phyloP scores from a whole-genome alignment of 2,329 filamentous ascomycete species.

The Pleomassaria siparia region DNA sequence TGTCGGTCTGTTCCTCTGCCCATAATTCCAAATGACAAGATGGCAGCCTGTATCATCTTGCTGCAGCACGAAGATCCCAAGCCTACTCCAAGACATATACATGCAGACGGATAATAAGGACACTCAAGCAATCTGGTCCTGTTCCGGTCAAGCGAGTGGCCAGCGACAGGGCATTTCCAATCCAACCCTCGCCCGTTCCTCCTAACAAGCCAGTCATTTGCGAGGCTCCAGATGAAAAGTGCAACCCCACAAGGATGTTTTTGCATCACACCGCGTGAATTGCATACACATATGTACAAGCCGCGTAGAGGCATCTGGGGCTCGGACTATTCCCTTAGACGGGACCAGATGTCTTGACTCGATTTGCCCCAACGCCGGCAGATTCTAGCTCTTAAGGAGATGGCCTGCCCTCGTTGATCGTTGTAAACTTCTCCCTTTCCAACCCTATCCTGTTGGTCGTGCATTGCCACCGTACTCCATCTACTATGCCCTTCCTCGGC shows the following conservation, averaged over 20 bases:
- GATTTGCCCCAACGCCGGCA: constrained; percentile 3
- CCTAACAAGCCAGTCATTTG: constrained; percentile 1
- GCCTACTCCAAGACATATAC: neutral
- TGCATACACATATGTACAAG: neutral
- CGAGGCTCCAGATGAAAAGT: constrained; percentile 10
- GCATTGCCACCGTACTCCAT: neutral
- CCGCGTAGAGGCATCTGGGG: constrained; percentile 6
- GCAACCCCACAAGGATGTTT: constrained; percentile 12
- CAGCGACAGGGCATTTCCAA: constrained; percentile 12
- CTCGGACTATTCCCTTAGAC: neutral
- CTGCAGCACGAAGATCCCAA: neutral
- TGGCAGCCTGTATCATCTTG: neutral
- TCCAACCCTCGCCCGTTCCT: neutral
- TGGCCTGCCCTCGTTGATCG: constrained; percentile 5
- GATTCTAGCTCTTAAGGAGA: constrained; percentile 8
- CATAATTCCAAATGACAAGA: constrained; percentile 3
- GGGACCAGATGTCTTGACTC: neutral
- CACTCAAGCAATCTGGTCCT: neutral
- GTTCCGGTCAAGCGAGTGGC: neutral
- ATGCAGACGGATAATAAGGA: neutral
- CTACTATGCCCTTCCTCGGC: constrained; percentile 37
- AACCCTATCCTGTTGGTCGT: neutral
- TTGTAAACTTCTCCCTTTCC: neutral
- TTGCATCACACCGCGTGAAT: constrained; percentile 9
- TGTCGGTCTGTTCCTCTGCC: neutral